Conservation (phyloP, 228 moss, liverwort and hornwort genomes). For the Sphagnum magellanicum region DNA sequence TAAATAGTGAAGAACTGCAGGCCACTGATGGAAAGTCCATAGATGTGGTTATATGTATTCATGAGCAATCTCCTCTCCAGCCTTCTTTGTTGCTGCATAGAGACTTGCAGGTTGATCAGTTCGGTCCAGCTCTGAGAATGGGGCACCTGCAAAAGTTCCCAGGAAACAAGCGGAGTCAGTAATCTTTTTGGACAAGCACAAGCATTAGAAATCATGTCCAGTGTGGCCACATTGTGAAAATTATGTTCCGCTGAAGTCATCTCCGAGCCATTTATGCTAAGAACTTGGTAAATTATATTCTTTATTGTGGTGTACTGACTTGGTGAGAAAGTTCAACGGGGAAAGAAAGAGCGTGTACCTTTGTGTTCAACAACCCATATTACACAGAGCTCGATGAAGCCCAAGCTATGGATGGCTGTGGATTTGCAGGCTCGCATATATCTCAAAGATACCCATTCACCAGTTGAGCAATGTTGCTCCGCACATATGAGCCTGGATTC, state of each 20-base stretch:
- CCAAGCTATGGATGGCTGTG: conserved; percentile 66
- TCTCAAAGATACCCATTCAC: conserved; percentile 37
- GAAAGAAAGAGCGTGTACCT: conserved; percentile 6
- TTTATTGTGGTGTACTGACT: no score
- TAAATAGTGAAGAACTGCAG: conserved; percentile 67
- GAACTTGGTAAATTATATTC: no score
- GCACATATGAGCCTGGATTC: conserved; percentile 64
- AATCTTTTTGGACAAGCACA: no score
- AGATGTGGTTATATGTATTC: conserved; percentile 51
- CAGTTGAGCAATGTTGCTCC: conserved; percentile 62
- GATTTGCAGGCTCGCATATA: conserved; percentile 52
- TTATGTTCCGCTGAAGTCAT: no score
- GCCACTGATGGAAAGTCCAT: conserved; percentile 63
- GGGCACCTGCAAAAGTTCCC: conserved; percentile 19
- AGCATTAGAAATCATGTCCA: no score
- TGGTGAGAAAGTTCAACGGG: no score
- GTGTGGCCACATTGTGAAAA: no score
- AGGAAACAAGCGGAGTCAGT: no score
- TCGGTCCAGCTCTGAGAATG: conserved; percentile 45
- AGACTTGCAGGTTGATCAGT: conserved; percentile 75
- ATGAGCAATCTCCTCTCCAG: conserved; percentile 64
- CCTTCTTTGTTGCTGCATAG: conserved; percentile 72
- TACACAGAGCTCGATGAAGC: conserved; percentile 72
- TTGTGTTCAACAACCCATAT: conserved; percentile 35
- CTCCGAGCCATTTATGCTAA: neutral